Evolutionary conservation across 768 basidiomycete genomes (phyloP), one percentile per base, ranked within the genome.

Genomic region (Leucogyrophana mollusca): DNA sequence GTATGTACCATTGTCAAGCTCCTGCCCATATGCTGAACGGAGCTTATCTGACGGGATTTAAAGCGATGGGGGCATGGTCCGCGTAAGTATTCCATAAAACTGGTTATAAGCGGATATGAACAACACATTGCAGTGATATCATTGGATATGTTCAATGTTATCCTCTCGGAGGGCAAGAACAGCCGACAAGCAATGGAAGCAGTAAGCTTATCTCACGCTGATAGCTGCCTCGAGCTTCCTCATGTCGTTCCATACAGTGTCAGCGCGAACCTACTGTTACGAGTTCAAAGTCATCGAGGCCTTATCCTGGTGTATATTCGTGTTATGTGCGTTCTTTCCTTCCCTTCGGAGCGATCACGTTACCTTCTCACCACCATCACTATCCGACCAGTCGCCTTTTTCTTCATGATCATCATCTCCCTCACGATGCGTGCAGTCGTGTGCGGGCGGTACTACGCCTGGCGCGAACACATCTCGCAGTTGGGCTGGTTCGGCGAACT

Each of bases 241-340:
- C 4, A 36, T 50, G 50, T 53, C 38, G 23, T 41, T 22, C 36
- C 9, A 42, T 35, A n/a, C 43, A 90, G 89, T 79, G 46, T 76
- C 77, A 41, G 64, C 66, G 7, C 69, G 70, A 53, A 61, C 68
- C 21, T 90, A 76, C 53, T 91, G 89, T 61, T 85, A 87, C 61
- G 79, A 88, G 58, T 86, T 90, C 83, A 87, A 85, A 64, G 82
- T 82, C 37, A 73, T 88, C 25, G 78, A 89, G 53, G 87, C 85
- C 2, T 79, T 90, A 60, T 89, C 88, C 0, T 90, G 89, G 89
- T 72, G 78, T 58, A 65, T 79, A 42, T 90, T 90, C 57, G 71
- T 72, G 47, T 54, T 75, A 38, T 72, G 77, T 78, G 34, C 24
- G 75, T 61, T 34, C 43, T 13, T 37, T 32, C 20, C 48, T 30